Base-by-base conservation (phyloP, 805 yeast genomes). In the Metschnikowia lunata region DNA sequence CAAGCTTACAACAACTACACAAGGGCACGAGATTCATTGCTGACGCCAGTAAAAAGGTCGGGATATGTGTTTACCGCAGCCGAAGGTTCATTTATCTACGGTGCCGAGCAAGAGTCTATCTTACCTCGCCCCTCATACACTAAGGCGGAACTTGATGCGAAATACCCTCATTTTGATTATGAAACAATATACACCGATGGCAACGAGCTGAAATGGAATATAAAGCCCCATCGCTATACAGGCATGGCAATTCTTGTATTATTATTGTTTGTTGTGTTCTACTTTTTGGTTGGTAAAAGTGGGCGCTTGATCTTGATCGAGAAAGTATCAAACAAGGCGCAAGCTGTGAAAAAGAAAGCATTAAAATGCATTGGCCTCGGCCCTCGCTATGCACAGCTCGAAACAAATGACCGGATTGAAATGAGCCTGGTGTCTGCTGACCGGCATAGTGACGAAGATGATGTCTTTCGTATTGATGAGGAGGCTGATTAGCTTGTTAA, bases 61-160 rank as follows among this genome's bases (percentile, higher is more conserved):
- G 85, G 86, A 0, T 78, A 65, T 46, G 71, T 63, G 42, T 75
- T 67, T 54, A 67, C 75, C 12, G 72, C 83, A 0, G 67, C 77
- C 0, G 73, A 78, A 0, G 70, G 68, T 14, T 60, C 71, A 5
- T 78, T 72, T 52, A 63, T 68, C 26, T 66, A 66, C 46, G 88
- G 88, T 3, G 79, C 81, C 12, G 87, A 82, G 53, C 62, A 60
- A 8, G 56, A 53, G 3, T 74, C 70, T 1, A 50, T 75, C 0
- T 38, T 51, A 0, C 39, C 61, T 9, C 60, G 87, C 37, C 85
- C 85, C 0, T 55, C 40, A 2, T 78, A 65, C 47, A 38, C 49
- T 2, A 38, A 44, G 6, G 62, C 63, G 6, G 27, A 43, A 3
- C 42, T 43, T 4, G 56, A 44, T 9, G 46, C 41, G 6, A 49